Conservation (phyloP, 2,329 filamentous ascomycete genomes). For the Calonectria leucothoes region DNA sequence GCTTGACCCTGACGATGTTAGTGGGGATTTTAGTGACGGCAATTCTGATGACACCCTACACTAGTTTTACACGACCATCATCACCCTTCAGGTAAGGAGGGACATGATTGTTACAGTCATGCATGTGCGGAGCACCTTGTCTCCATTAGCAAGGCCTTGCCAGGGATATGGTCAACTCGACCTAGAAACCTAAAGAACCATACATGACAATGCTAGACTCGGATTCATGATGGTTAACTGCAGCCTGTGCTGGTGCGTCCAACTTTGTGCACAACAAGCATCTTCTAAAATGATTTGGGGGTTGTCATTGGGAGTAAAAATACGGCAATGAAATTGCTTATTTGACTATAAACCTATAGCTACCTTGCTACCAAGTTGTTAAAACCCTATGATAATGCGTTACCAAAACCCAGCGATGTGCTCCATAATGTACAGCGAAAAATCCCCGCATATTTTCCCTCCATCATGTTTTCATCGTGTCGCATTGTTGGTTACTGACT, state of each 20-base stretch:
- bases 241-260: background rate
- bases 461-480: constrained; percentile 41
- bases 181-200: no score
- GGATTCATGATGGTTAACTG: no score
- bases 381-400: constrained; percentile 9
- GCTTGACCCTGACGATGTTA: constrained; percentile 62
- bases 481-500: constrained; percentile 61
- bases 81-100: background rate
- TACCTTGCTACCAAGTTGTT: background rate
- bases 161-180: no score
- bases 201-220: no score
- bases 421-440: constrained; percentile 31
- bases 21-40: constrained; percentile 42
- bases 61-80: background rate
- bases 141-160: background rate
- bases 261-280: background rate
- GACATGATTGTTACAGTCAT: background rate
- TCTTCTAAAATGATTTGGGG: background rate
- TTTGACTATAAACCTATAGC: constrained; percentile 4
- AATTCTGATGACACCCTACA: background rate
- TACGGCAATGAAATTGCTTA: background rate
- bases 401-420: constrained; percentile 28
- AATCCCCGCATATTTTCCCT: background rate
- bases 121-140: background rate
- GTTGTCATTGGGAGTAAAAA: background rate